Evolutionary conservation across 345 rosid genomes (phyloP).

Genomic region (Gossypium longicalyx): DNA sequence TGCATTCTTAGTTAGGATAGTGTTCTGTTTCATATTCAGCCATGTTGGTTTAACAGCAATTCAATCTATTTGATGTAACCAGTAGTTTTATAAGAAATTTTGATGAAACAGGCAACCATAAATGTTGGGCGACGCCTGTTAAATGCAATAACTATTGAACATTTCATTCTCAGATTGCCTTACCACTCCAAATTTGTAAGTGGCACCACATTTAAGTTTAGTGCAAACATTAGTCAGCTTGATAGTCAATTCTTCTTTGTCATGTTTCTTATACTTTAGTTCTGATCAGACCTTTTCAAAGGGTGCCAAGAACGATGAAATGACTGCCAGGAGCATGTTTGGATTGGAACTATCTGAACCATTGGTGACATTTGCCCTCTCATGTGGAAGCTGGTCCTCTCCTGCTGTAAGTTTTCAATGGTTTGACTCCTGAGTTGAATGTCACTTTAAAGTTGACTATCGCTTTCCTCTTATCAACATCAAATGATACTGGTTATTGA

Average conservation of each 20-base stretch:
- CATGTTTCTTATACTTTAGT: slow-evolving; percentile 15
- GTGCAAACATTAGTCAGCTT: slow-evolving; percentile 8
- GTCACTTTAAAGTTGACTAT: not conserved
- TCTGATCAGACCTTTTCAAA: slow-evolving; percentile 36
- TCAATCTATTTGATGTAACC: not conserved
- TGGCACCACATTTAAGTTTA: slow-evolving; percentile 11
- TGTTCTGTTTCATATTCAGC: not conserved
- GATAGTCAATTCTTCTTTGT: not conserved
- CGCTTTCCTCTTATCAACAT: not conserved
- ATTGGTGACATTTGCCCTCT: slow-evolving; percentile 73
- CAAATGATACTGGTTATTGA: slow-evolving; percentile 17
- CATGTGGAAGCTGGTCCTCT: slow-evolving; percentile 96
- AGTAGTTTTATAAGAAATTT: not conserved
- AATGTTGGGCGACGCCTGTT: slow-evolving; percentile 70
- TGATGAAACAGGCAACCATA: slow-evolving; percentile 53
- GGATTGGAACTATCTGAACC: slow-evolving; percentile 84
- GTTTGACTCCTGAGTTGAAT: too few relatives aligned
- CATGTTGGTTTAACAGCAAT: not conserved
- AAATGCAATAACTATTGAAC: slow-evolving; percentile 67
- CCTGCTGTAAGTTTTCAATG: slow-evolving; percentile 65
- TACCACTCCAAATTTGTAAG: slow-evolving; percentile 67
- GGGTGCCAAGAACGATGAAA: slow-evolving; percentile 50
- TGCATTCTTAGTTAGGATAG: not conserved
- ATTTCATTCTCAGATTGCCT: slow-evolving; percentile 78
- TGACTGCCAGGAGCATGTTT: slow-evolving; percentile 51